Conservation (phyloP, 345 rosid genomes). For the Streptanthus diversifolius region DNA sequence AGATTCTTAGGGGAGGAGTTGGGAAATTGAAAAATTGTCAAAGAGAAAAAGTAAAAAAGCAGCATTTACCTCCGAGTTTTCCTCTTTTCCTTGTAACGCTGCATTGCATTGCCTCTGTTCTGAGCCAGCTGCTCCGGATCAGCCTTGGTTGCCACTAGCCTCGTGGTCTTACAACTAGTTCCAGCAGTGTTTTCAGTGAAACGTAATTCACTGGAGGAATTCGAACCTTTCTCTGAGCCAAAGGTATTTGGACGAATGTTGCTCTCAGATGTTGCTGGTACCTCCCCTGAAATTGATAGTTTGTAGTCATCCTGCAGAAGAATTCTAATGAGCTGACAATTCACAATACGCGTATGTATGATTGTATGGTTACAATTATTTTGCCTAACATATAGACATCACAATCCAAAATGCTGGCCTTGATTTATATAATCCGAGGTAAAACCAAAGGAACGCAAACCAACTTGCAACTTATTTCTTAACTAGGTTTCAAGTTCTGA, state of each 20-base stretch:
- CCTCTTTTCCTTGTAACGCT: conserved; percentile 91
- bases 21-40: background rate
- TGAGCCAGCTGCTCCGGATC: conserved; percentile 60
- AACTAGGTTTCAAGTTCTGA: background rate
- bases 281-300: conserved; percentile 42
- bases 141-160: conserved; percentile 44
- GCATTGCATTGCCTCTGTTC: conserved; percentile 85
- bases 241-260: conserved; percentile 38
- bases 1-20: background rate
- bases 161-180: conserved; percentile 37
- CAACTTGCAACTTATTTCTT: background rate
- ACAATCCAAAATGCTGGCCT: background rate
- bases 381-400: background rate
- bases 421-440: background rate
- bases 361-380: background rate
- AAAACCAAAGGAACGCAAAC: background rate
- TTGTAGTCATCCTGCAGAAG: conserved; percentile 49
- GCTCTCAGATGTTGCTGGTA: conserved; percentile 56
- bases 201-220: conserved; percentile 39
- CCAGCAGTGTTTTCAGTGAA: conserved; percentile 40
- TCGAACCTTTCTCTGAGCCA: conserved; percentile 39
- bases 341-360: background rate
- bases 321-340: background rate
- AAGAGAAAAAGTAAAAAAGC: background rate
- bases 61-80: conserved; percentile 65